phyloP scores from a whole-genome alignment of 176 grass and related monocot species.

The Leersia perrieri region DNA sequence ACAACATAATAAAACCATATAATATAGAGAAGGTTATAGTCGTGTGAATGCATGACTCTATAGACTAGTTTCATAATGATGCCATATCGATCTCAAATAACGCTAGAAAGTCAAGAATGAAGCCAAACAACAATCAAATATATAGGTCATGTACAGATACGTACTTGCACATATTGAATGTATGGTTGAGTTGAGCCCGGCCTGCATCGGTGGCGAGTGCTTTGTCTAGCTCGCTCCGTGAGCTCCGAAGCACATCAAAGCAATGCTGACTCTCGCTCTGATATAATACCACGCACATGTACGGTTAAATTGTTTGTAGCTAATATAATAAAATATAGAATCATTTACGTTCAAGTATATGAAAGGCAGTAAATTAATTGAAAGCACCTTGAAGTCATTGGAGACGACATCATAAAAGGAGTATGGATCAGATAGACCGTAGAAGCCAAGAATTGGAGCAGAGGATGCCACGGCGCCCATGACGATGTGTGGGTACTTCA shows the following conservation, averaged over 20 bases:
- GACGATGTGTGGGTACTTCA: constrained; percentile 64
- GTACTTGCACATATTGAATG: constrained; percentile 55
- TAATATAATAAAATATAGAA: background rate
- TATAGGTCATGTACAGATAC: background rate
- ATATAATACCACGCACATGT: background rate
- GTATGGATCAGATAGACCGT: constrained; percentile 37
- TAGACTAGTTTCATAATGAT: background rate
- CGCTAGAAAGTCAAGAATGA: background rate
- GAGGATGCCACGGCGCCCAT: constrained; percentile 60
- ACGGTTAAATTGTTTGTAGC: background rate
- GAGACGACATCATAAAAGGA: constrained; percentile 40
- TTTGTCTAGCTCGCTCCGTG: constrained; percentile 33
- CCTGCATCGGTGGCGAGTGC: constrained; percentile 23
- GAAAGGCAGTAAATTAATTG: no score
- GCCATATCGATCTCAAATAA: background rate
- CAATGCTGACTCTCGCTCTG: constrained; percentile 57
- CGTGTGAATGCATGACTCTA: no score
- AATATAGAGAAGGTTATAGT: no score
- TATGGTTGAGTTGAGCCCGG: constrained; percentile 5
- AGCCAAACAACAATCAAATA: background rate
- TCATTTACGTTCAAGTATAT: no score
- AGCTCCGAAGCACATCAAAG: constrained; percentile 41
- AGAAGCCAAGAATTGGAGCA: constrained; percentile 52
- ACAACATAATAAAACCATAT: no score
- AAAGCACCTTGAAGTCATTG: constrained; percentile 42